Evolutionary conservation across 2,329 filamentous ascomycete species (phyloP), one percentile per base, ranked within the genome.

Genomic region (Fusarium begoniae): DNA sequence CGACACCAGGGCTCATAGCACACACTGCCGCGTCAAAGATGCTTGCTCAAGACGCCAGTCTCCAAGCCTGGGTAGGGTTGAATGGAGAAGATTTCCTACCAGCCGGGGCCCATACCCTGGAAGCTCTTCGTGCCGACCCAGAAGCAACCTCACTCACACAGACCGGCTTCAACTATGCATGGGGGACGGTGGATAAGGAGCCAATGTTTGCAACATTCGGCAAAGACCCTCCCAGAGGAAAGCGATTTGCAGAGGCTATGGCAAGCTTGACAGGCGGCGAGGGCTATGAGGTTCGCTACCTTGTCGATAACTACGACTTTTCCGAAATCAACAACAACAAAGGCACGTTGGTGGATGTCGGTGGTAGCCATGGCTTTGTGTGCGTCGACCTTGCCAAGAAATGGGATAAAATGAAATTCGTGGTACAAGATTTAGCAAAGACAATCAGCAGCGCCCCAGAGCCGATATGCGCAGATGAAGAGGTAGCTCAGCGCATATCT

Each of bases 301-400:
- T 91, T 15, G 82, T 90, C 5, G 80, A 88, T 43, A 86, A 85
- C 48, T 90, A 87, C 73, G 86, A 90, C 74, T 87, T 91, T 74
- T 79, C 83, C 3, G 83, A 82, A 3, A 78, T 90, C 4, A 82
- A 89, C 57, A 79, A 79, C 2, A 76, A 66, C 3, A 79, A 80
- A 10, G 89, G 85, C 7, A 88, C 84, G 1, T 80, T 91, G 44
- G 88, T 91, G 9, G 89, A 92, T 62, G 75, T 90, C 20, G 90
- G 90, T 15, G 90, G 90, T 6, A 88, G 86, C 24, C 87, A 88
- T 59, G 90, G 90, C 1, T 88, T 89, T 53, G 86, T 87, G n/a
- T 86, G 83, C 53, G 83, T 88, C n/a, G 87, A 86, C 8, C 81
- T 91, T 48, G 90, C 88, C 5, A 82, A 82, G 69, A 80, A 79